Conservation (phyloP, 768 basidiomycete genomes). For the Kwoniella mangroviensis region DNA sequence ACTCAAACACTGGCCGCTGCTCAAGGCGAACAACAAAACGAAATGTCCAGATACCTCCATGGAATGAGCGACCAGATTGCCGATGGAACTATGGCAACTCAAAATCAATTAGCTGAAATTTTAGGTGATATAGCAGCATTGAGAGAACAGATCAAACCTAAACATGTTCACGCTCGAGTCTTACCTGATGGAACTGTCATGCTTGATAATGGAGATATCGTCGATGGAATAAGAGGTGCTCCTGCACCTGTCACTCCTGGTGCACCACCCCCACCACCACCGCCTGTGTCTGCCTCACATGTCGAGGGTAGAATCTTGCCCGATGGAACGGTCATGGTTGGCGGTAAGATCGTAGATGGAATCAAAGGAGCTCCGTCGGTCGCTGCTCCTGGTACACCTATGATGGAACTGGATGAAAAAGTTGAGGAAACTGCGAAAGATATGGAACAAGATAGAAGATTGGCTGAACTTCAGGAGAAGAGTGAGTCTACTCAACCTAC, state of each 20-base stretch:
- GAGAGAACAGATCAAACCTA: constrained; percentile 49
- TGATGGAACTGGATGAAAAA: constrained; percentile 13
- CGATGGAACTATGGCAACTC: constrained; percentile 34
- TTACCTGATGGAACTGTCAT: constrained; percentile 50
- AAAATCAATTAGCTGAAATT: constrained; percentile 49
- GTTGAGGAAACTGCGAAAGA: constrained; percentile 35
- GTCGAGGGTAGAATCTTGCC: constrained; percentile 45
- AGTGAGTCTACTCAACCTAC: constrained; percentile 33
- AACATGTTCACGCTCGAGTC: constrained; percentile 48
- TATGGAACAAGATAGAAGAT: constrained; percentile 50
- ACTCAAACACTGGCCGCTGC: constrained; percentile 49
- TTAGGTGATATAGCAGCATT: constrained; percentile 51
- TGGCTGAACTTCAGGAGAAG: constrained; percentile 49
- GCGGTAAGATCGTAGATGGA: constrained; percentile 49
- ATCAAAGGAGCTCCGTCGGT: constrained; percentile 41
- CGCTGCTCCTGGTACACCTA: constrained; percentile 19
- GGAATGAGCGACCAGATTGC: constrained; percentile 53
- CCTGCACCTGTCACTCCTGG: constrained; percentile 34
- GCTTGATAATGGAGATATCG: constrained; percentile 48
- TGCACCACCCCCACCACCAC: constrained; percentile 33
- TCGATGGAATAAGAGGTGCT: constrained; percentile 48
- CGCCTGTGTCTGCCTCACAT: constrained; percentile 31
- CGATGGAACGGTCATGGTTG: constrained; percentile 51
- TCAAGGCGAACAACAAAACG: constrained; percentile 56
- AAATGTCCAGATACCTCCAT: constrained; percentile 56